Evolutionary conservation across 2,329 filamentous ascomycete genomes (phyloP), one percentile per base, ranked within the genome.

Genomic region (Harringtonia aguacate): DNA sequence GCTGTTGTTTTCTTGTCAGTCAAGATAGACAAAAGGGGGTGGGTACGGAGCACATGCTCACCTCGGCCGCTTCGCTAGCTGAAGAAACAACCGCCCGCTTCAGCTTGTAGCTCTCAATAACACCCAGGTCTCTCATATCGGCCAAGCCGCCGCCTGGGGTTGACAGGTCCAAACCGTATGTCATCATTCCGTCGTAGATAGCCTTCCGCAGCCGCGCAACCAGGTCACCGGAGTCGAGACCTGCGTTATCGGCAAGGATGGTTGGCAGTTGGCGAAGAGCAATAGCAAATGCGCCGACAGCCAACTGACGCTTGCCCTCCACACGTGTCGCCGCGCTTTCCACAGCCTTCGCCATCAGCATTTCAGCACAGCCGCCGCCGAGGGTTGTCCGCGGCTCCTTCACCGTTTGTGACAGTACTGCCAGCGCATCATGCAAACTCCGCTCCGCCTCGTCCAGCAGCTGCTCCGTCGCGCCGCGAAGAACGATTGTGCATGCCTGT

Each of bases 291-390:
- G 86, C 79, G 50, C 89, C 82, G 18, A 97, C 90, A 3, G 92
- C 92, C 57, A 95, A 74, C 55, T 94, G 89, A 66, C 92, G 90
- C 80, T 98, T 98, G 62, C 92, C 92, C 54, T 92, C 88, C 8
- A 95, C 85, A 56, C 94, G 90, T 49, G 94, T 89, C 20, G 89
- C 89, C 6, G 87, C 87, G 48, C 84, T 85, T 60, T 95, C 90
- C 20, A 98, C 92, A 8, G 92, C 92, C 73, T 95, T 95, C 52
- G 90, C 86, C 92, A 98, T 98, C 54, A 94, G 70, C 90, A 97
- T 97, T 76, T 98, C 92, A 5, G 90, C 89, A 59, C 88, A 97
- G 24, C 92, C 92, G 59, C 92, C 92, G 43, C 92, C 92, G 4
- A 98, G 79, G 0, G 92, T 97, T 35, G 89, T 94, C 61, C 86